Evolutionary conservation across 306 rosid genomes (phyloP).

Genomic region (Quercus suber): DNA sequence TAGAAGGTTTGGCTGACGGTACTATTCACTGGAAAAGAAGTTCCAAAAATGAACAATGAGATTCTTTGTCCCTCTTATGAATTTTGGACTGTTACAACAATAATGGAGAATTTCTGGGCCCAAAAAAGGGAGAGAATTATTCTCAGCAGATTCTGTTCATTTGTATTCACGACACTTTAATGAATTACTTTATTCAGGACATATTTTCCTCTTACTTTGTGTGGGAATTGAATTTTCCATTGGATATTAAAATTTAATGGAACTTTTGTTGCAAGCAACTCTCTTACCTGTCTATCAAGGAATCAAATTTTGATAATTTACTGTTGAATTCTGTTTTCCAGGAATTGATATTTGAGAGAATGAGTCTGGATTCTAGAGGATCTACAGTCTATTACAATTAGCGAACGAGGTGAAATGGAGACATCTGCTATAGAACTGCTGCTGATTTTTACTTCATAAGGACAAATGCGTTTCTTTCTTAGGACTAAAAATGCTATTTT

Average conservation of each 20-base stretch:
- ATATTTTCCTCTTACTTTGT: neutral
- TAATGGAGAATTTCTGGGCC: too few relatives aligned
- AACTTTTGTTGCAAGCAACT: neutral
- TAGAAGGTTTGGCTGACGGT: too few relatives aligned
- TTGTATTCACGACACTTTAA: neutral
- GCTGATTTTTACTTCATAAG: neutral
- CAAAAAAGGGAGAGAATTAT: too few relatives aligned
- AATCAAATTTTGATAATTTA: neutral
- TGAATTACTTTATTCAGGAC: neutral
- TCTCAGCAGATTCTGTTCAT: too few relatives aligned
- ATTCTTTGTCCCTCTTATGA: too few relatives aligned
- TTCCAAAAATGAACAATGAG: too few relatives aligned
- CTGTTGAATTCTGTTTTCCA: neutral
- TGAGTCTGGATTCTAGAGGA: neutral
- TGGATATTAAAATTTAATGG: neutral
- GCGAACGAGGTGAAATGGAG: neutral
- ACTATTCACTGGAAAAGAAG: too few relatives aligned
- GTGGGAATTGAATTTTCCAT: neutral
- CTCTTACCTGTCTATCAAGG: neutral
- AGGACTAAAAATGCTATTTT: neutral
- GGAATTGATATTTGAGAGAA: neutral
- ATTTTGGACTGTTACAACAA: too few relatives aligned
- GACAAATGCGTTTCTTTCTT: neutral
- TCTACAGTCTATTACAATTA: slow-evolving; percentile 1
- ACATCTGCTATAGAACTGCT: neutral